phyloP scores from a whole-genome alignment of 2,329 filamentous ascomycete genomes.

The Drechslerella dactyloides region DNA sequence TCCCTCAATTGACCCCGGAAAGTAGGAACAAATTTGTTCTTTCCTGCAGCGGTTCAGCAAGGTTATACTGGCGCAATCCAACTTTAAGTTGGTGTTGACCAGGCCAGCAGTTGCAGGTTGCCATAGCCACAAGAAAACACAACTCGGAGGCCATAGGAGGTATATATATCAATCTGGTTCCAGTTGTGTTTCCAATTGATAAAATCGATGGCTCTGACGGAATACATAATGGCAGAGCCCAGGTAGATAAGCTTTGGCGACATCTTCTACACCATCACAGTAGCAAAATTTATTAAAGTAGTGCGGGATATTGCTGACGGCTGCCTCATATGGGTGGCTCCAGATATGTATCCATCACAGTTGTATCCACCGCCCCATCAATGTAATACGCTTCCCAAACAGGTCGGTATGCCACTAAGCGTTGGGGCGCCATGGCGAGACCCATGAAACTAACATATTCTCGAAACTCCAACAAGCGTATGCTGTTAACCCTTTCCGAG shows the following conservation, averaged over 20 bases:
- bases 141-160: conserved; percentile 61
- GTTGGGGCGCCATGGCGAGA: conserved; percentile 21
- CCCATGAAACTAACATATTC: not conserved
- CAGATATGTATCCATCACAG: no score
- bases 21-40: conserved; percentile 57
- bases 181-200: conserved; percentile 50
- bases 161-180: no score
- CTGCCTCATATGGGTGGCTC: no score
- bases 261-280: conserved; percentile 8
- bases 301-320: conserved; percentile 13
- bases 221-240: conserved; percentile 11
- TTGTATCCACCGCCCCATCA: conserved; percentile 16
- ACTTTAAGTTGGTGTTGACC: conserved; percentile 59
- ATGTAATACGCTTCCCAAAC: conserved; percentile 1
- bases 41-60: conserved; percentile 64
- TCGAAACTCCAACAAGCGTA: no score
- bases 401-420: conserved; percentile 11
- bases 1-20: conserved; percentile 15
- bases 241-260: no score
- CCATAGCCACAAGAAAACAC: conserved; percentile 59
- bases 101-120: conserved; percentile 62
- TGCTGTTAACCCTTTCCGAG: not conserved
- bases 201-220: conserved; percentile 8
- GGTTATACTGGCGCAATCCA: conserved; percentile 62
- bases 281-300: not conserved